Base-by-base conservation (phyloP, 345 rosid species). In the Firmiana major region DNA sequence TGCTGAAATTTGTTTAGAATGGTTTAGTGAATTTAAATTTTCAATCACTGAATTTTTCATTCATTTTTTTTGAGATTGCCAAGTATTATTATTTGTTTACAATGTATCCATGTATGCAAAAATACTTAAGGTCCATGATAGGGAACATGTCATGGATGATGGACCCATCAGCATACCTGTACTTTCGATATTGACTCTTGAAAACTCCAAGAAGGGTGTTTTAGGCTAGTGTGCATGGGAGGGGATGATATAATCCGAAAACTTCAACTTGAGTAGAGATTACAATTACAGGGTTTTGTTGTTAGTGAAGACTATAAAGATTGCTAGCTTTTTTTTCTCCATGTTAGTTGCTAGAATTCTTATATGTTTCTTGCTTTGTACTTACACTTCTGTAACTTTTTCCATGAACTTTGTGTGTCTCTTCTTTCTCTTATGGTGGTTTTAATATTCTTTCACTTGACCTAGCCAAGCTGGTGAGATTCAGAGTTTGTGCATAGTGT, bases 61-160 rank as follows among this genome's bases (percentile, higher is more conserved):
- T 24, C 3, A 13, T 45, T 26, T 71, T 24, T 45, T 68, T 28
- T 48, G 57, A 46, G 40, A 48, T 69, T 48, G 40, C 22, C 4
- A 48, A 9, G 38, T 26, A 6, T 22, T 67, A 0, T 16, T 67
- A 26, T 48, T 48, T 17, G 24, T 48, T 69, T 48, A 26, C 15
- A 69, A 69, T 40, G 9, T 69, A 69, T 46, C 2, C 6, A 13
- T 3, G 19, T 65, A 40, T n/a, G 21, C 9, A 11, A 68, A 68
- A 24, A 45, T 45, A 53, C 49, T 45, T 24, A 16, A 46, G 59
- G 36, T 51, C 49, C 26, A 26, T 15, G 58, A 46, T 24, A 26
- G 73, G 73, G 40, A 48, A 46, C 57, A 69, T 69, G 57, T 46
- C 19, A 51, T 69, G 58, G 73, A 26, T 46, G 11, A 51, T 69